A percentile compares a stretch with the other conserved stretches of the same genome.
phyloP scores from a whole-genome alignment of 257 asterid genomes.

The Nicotiana undulata region DNA sequence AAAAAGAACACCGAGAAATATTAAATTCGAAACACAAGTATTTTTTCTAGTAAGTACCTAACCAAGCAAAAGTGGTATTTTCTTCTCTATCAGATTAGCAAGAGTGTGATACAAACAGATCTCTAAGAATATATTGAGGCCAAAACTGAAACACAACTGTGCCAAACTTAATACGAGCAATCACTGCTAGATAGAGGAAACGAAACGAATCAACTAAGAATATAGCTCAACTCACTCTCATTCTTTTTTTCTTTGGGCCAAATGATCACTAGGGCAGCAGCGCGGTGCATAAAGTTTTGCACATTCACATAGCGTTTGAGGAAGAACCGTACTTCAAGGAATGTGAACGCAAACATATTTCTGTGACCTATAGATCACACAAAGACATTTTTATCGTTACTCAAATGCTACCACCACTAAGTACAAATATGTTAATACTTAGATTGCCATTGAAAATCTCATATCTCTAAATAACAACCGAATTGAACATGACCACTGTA shows the following conservation, averaged over 20 bases:
- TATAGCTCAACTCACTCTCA: neutral
- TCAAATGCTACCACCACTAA: neutral
- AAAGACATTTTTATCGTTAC: too few species aligned
- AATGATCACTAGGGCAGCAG: too few species aligned
- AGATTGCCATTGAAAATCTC: neutral
- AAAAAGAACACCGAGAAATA: neutral
- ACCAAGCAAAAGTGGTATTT: neutral
- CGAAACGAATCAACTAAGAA: neutral
- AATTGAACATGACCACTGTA: constrained; percentile 7
- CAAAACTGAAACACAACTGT: neutral
- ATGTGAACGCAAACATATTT: too few species aligned
- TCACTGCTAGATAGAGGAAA: neutral
- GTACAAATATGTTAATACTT: too few species aligned
- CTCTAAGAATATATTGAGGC: neutral
- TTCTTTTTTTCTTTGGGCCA: neutral
- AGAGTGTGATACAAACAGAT: neutral
- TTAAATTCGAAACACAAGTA: neutral
- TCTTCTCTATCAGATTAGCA: too few species aligned
- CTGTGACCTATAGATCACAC: too few species aligned
- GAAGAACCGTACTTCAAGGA: too few species aligned
- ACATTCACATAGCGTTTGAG: accelerated
- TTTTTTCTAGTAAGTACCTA: neutral
- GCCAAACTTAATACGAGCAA: neutral
- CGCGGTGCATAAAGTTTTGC: too few species aligned
- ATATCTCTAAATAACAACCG: constrained; percentile 9